Base-by-base conservation (phyloP, 2,329 filamentous ascomycete genomes). In the Blastomyces percursus region DNA sequence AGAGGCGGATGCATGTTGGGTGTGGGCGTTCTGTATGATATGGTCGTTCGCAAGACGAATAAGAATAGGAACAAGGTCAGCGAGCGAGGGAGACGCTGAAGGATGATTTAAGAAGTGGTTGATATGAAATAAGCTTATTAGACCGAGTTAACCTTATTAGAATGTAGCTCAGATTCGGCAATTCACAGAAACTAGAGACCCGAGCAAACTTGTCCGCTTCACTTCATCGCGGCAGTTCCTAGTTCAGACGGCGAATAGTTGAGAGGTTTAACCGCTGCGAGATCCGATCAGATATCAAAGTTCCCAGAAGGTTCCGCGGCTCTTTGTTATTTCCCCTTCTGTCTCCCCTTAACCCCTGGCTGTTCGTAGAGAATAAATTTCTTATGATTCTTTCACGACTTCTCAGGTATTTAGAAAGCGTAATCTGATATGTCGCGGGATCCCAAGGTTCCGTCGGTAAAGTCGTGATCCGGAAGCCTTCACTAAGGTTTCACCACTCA, bases 1-100 rank as follows among this genome's bases (percentile, higher is more conserved):
- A 81, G 80, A 56, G 84, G 82, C 73, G 84, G 83, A 71, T 82
- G 82, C 84, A 86, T 86, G 67, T 30, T 51, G 67, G 70, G 71
- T 19, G 71, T 19, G 42, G 27, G n/a, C 14, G 14, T 27, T 42
- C 21, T 11, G 54, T 42, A 16, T 3, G 14, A 14, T 40, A 14
- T 24, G 30, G n/a, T 56, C n/a, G n/a, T 38, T 7, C 30, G 2
- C 32, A 32, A 40, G 21, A 42, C 11, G 35, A 42, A 24, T 38
- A 4, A 24, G 12, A 40, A 57, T 24, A 42, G 21, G 35, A 55
- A 24, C 16, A 38, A 38, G 52, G 11, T 21, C 38, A 55, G 21
- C 12, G 35, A 42, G 32, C 12, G 30, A 42, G 54, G 40, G 24
- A 46, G 21, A 30, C 38, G 40, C 9, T 12, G 35, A 42, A 58